Percentiles rank a stretch among this genome's conserved stretches.
These are phyloP conservation scores for Moringa oleifera DNA, from an alignment of 345 rosid genomes.

Conservation along the genomic window DNA sequence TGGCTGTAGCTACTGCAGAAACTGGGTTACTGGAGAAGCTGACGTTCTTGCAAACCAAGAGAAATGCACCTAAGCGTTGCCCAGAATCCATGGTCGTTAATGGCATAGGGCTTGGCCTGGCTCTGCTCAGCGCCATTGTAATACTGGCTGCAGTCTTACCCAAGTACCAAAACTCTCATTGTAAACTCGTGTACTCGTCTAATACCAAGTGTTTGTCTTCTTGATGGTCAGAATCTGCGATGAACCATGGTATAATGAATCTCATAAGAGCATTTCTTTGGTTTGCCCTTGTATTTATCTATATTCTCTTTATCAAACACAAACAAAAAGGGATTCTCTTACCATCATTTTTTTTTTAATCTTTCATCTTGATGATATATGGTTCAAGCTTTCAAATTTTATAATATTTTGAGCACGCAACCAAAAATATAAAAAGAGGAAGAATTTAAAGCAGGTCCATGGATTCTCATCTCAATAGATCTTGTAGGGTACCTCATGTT, in stretches of 20 bases:
- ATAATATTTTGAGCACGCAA: too few relatives aligned
- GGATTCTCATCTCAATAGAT: too few relatives aligned
- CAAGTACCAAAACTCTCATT: slow-evolving; percentile 26
- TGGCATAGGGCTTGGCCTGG: slow-evolving; percentile 62
- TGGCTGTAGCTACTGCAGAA: slow-evolving; percentile 85
- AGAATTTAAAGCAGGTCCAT: too few relatives aligned
- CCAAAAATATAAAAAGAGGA: too few relatives aligned
- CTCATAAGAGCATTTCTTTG: too few relatives aligned
- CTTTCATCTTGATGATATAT: too few relatives aligned
- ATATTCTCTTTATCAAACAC: too few relatives aligned
- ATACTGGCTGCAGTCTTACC: slow-evolving; percentile 66
- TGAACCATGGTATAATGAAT: slow-evolving; percentile 2
- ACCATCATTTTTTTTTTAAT: too few relatives aligned
- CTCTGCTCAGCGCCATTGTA: slow-evolving; percentile 60
- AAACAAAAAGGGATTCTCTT: too few relatives aligned
- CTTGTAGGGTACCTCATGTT: too few relatives aligned
- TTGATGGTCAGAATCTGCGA: slow-evolving; percentile 11
- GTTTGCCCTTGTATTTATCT: too few relatives aligned
- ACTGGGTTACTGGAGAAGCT: slow-evolving; percentile 80
- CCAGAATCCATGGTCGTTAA: slow-evolving; percentile 72
- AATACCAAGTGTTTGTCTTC: slow-evolving; percentile 44
- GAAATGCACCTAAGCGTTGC: slow-evolving; percentile 35
- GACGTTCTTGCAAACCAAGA: slow-evolving; percentile 56
- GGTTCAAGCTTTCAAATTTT: too few relatives aligned
- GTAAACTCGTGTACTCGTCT: slow-evolving; percentile 39